Base-by-base conservation (phyloP, 139 green algal genomes). In the Chlorella sp. region DNA sequence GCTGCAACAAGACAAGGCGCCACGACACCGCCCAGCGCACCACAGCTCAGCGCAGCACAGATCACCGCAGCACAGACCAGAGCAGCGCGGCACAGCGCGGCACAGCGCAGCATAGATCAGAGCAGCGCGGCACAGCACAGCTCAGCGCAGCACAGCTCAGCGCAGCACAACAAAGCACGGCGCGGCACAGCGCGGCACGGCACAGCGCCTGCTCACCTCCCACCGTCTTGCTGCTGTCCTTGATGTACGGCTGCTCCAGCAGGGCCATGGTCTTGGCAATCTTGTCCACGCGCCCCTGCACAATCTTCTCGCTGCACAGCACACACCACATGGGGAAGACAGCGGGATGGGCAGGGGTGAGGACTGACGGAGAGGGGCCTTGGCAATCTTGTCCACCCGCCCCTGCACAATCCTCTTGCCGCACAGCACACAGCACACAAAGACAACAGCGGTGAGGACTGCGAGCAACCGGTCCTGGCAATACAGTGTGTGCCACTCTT, bases 251-350 rank as follows among this genome's bases (percentile, higher is more conserved):
- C 94, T 99, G 97, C 89, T 98, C 94, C 87, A 99, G 87, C 64
- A 99, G 96, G 36, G 97, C 94, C 86, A 95, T 93, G 77, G 96
- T 91, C 78, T 96, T 94, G 86, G 96, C 91, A 48, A 96, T 94
- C 96, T 99, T 99, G 42, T 96, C 91, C 28, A 99, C 86, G 57
- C 98, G 96, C 28, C 98, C 98, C 86, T 99, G 93, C 82, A 99
- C 98, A 89, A 99, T 99, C 95, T 99, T 99, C 48, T 86, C 90
- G 34, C 96, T 93, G 85, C 71, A 73, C 40, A 18, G 32, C 24
- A 26, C 14, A 24, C 7, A 28, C 39, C 22, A 39, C 22, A 66
- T 40, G 11, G 40, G 42, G 26, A 4, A 15, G 71, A 61, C 4
- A 48, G 75, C 19, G 36, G 66, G n/a, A 2, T 26, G 3, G 77